Conservation (phyloP, 331 rosid genomes). For the Rhamnella rubrinervis region DNA sequence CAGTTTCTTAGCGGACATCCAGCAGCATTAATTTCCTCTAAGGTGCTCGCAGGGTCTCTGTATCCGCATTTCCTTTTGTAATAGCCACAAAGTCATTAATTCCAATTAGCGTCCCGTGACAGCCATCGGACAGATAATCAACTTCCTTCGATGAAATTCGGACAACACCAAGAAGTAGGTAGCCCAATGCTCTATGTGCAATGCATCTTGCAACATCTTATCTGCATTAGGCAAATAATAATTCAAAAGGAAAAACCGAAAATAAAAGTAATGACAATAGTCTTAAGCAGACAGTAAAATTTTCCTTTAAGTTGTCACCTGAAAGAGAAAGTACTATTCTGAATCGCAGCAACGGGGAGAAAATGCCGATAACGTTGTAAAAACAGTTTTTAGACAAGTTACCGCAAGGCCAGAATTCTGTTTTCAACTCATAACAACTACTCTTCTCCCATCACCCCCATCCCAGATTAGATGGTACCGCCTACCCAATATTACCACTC, state of each 20-base stretch:
- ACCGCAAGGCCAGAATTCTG: too few relatives aligned
- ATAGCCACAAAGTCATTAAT: conserved; percentile 48
- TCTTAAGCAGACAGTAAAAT: too few relatives aligned
- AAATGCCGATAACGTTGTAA: too few relatives aligned
- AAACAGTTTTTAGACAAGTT: too few relatives aligned
- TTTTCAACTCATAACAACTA: too few relatives aligned
- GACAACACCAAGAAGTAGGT: conserved; percentile 87
- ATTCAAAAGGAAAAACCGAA: background rate
- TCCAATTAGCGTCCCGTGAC: conserved; percentile 48
- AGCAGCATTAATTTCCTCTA: conserved; percentile 69
- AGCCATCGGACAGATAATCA: conserved; percentile 60
- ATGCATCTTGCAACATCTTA: conserved; percentile 62
- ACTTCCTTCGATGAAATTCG: conserved; percentile 74
- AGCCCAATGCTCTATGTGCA: conserved; percentile 67
- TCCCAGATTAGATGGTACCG: background rate
- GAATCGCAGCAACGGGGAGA: too few relatives aligned
- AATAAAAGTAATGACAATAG: background rate
- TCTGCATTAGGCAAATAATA: conserved; percentile 40
- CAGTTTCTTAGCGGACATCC: conserved; percentile 56
- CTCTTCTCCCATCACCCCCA: background rate
- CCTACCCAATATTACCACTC: background rate
- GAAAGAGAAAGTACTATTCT: too few relatives aligned
- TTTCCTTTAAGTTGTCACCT: too few relatives aligned
- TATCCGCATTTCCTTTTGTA: conserved; percentile 29
- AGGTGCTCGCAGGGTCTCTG: conserved; percentile 36